Evolutionary conservation across 306 rosid species (phyloP).

Genomic region (Rosa chinensis): DNA sequence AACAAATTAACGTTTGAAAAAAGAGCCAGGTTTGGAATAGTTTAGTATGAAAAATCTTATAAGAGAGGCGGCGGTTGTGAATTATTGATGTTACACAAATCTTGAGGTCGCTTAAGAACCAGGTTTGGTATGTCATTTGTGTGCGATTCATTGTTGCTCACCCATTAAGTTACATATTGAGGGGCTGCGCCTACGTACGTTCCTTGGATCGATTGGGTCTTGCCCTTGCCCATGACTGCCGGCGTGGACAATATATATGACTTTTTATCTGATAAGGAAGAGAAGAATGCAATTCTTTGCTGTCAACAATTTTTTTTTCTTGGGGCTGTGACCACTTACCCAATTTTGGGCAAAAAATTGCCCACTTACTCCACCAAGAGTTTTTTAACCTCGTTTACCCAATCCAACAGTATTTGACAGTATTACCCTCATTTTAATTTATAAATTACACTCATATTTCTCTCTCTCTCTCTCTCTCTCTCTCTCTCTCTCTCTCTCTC

Average conservation of each 20-base stretch:
- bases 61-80: conserved; percentile 5
- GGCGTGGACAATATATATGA: not conserved
- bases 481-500: too few species aligned
- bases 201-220: conserved; percentile 8
- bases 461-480: too few species aligned
- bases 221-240: conserved; percentile 7
- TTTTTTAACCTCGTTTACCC: too few species aligned
- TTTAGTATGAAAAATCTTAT: not conserved
- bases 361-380: too few species aligned
- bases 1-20: conserved; percentile 29
- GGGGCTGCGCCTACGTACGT: not conserved
- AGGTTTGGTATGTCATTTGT: not conserved
- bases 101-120: conserved; percentile 14
- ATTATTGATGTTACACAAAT: conserved; percentile 17
- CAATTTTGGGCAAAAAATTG: too few species aligned
- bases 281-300: not conserved
- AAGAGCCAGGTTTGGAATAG: not conserved
- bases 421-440: too few species aligned
- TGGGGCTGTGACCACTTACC: too few species aligned
- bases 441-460: too few species aligned
- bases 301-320: too few species aligned
- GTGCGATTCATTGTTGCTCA: not conserved
- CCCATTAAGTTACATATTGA: conserved; percentile 3
- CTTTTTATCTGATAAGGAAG: not conserved
- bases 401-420: too few species aligned